Evolutionary conservation across 2,329 filamentous ascomycete genomes (phyloP), one percentile per base, ranked within the genome.

Genomic region (Hypoxylon sp.): DNA sequence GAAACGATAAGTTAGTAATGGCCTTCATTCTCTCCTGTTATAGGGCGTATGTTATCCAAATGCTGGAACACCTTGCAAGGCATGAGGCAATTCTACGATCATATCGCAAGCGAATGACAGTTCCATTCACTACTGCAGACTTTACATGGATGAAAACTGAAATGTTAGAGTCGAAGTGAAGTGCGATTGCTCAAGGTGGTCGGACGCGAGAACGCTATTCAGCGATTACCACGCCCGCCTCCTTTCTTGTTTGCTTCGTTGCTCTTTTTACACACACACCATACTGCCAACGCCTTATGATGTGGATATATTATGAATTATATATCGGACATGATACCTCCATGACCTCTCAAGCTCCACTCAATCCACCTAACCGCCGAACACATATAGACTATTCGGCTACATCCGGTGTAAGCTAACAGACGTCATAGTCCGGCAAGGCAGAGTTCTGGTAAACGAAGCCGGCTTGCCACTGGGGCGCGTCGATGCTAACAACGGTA

Each of bases 381-480:
- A 42, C 13, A 37, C 24, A 9, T 17, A 5, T 11, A 26, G 26
- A 54, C 22, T 29, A 42, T 42, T 5, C 31, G 19, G 11, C 22
- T n/a, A n/a, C 13, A 47, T 22, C 9, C 10, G 46, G 17, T 44
- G n/a, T 19, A 31, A n/a, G 3, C 63, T 72, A 78, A 62, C 79
- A 81, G 19, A 80, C 77, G 57, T 80, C 75, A 59, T 76, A 66
- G 14, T 73, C 72, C 2, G 79, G 79, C 50, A 81, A 64, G 3
- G 64, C 63, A 6, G 65, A 57, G 1, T 76, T 78, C 4, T 71
- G 53, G 57, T 74, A 75, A 0, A 78, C 69, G 48, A 80, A 80
- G 6, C 79, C 79, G 5, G 77, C 78, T 52, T 80, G 71, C 78
- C 78, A 81, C 72, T 80, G 75, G 22, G 79, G 79, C 17, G 74